These are phyloP conservation scores for Chlamydomonas sphaeroides DNA, from an alignment of 139 green algal genomes.

Conservation along the genomic window DNA sequence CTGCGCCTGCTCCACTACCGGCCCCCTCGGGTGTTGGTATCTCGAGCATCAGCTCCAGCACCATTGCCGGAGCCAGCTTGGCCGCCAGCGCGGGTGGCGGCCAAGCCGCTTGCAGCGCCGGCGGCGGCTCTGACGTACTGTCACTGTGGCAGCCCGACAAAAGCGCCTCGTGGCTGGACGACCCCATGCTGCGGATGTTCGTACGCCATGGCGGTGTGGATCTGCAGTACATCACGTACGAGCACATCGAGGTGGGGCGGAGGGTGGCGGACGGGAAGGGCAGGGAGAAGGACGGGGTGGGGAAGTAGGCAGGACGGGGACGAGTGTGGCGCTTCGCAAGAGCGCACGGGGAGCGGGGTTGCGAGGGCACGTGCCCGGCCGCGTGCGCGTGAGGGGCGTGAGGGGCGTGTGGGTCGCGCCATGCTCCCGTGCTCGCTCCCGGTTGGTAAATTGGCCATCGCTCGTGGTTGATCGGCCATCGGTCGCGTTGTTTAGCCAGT, in stretches of 20 bases:
- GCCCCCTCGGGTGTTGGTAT: too few species aligned
- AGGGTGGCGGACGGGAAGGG: background rate
- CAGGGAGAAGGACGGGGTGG: background rate
- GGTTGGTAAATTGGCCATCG: too few species aligned
- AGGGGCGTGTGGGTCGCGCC: too few species aligned
- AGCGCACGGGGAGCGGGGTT: too few species aligned
- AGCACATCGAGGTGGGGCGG: slow-evolving; percentile 62
- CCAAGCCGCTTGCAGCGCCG: background rate
- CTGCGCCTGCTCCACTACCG: too few species aligned
- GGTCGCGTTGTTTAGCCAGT: too few species aligned
- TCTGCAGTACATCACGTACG: slow-evolving; percentile 62
- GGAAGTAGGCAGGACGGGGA: background rate
- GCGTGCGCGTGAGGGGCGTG: too few species aligned
- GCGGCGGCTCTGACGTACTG: background rate
- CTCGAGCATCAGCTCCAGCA: background rate
- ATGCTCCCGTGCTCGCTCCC: too few species aligned
- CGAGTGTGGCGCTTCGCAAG: background rate
- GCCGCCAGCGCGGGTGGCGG: slow-evolving; percentile 10
- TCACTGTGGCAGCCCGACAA: slow-evolving; percentile 6
- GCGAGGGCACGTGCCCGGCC: too few species aligned
- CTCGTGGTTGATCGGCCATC: too few species aligned
- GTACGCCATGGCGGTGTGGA: slow-evolving; percentile 49
- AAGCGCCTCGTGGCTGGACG: slow-evolving; percentile 31
- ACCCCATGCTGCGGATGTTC: slow-evolving; percentile 62
- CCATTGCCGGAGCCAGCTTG: background rate